These are phyloP conservation scores for Sarocladium oryzae DNA, from an alignment of 2,329 filamentous ascomycete species.

Conservation along the genomic window DNA sequence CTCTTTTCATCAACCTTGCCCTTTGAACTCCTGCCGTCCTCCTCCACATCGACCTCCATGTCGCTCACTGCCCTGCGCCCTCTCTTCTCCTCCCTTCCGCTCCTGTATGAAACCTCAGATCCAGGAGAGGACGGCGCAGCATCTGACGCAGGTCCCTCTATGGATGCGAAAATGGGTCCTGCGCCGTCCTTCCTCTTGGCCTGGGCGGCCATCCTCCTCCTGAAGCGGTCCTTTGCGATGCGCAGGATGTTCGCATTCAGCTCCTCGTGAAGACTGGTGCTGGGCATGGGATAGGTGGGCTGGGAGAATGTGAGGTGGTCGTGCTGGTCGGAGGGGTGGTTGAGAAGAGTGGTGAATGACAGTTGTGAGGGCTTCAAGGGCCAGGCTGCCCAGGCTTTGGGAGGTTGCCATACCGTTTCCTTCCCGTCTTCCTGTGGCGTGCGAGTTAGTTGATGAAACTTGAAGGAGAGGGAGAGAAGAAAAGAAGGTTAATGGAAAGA, in stretches of 20 bases:
- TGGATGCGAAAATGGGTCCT: slow-evolving; percentile 3
- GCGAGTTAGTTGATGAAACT: background rate
- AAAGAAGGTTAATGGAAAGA: too few relatives aligned
- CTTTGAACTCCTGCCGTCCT: slow-evolving; percentile 11
- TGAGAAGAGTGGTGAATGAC: slow-evolving; percentile 49
- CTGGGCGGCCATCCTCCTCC: slow-evolving; percentile 16
- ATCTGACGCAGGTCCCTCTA: slow-evolving; percentile 1
- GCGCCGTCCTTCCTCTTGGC: slow-evolving; percentile 7
- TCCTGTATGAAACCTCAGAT: background rate
- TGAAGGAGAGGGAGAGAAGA: too few relatives aligned
- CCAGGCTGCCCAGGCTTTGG: slow-evolving; percentile 77
- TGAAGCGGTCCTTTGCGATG: slow-evolving; percentile 60
- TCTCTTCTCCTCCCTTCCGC: background rate
- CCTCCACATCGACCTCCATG: slow-evolving; percentile 7
- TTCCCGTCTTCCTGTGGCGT: slow-evolving; percentile 23
- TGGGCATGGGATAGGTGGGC: slow-evolving; percentile 33
- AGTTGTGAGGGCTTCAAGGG: slow-evolving; percentile 60
- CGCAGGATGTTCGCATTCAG: slow-evolving; percentile 61
- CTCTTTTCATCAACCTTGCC: background rate
- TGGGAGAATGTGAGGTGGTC: slow-evolving; percentile 41
- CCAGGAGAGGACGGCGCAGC: background rate
- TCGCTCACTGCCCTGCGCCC: background rate
- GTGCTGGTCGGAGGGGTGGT: slow-evolving; percentile 37
- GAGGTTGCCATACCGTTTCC: slow-evolving; percentile 40
- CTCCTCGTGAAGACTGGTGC: slow-evolving; percentile 61